Base-by-base conservation (phyloP, 805 yeast species). In the Scheffersomyces ergatensis region DNA sequence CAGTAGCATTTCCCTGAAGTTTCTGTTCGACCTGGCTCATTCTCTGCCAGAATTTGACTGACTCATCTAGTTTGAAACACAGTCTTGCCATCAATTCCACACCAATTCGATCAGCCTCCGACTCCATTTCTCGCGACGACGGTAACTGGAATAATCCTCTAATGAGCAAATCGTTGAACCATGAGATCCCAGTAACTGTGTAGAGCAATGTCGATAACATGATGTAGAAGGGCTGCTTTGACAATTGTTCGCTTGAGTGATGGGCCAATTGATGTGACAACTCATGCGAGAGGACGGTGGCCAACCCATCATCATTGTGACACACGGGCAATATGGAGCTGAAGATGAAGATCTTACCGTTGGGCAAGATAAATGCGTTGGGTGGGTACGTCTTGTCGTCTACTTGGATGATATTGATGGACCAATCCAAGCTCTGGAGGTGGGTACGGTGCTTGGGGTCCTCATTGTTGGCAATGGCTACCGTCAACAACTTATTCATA, bases 51-150 rank as follows among this genome's bases (percentile, higher is more conserved):
- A 93, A 74, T 9, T 65, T 66, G 1, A 84, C 78, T 0, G 96
- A 85, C 49, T 82, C 88, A 14, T 65, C 64, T 5, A 96, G 89
- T 47, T 90, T 67, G 60, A 74, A 93, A 58, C 99, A 93, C 35
- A 95, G 95, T 44, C 81, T 70, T 2, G 96, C 79, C 96, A 92
- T 87, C 49, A 92, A 72, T 81, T 89, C 84, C 45, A 93, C 67
- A 0, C 99, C 99, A 23, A 93, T 90, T 53, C 83, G 83, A 62
- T 93, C 99, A 0, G 99, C 98, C 60, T 93, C 99, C 0, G 89
- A 76, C 62, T 93, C 99, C 96, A 89, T 89, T 44, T 80, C 88
- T 53, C 99, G 72, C 1, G 95, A 85, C 0, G 95, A 85, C 0
- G 97, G 97, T 76, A 84, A 77, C 48, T 80, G 77, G 36, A 89